Conservation (phyloP, 139 green algal genomes). For the Chlorella vulgaris region DNA sequence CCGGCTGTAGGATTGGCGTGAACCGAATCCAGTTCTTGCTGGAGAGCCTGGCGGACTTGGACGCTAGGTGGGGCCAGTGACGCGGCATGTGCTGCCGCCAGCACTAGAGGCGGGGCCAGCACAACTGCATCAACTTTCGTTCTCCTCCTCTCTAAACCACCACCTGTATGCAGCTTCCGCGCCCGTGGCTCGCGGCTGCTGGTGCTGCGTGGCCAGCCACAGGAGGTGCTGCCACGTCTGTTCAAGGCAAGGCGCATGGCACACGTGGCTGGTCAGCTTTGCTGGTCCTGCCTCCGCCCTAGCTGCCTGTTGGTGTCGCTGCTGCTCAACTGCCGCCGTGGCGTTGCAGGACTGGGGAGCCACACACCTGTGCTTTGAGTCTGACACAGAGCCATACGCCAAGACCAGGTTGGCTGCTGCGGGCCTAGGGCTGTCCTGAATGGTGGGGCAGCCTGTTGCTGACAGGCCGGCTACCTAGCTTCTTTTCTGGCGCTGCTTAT, state of each 20-base stretch:
- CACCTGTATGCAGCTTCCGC: slow-evolving; percentile 51
- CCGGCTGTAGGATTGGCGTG: slow-evolving; percentile 70
- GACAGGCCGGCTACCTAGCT: neutral
- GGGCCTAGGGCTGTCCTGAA: no score
- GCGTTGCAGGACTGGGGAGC: slow-evolving; percentile 62
- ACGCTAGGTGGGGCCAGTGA: slow-evolving; percentile 54
- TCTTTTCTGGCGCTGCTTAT: neutral
- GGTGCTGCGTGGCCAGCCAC: slow-evolving; percentile 77
- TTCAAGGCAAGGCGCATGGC: slow-evolving; percentile 63
- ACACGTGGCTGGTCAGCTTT: no score
- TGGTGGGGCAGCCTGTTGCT: neutral
- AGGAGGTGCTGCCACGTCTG: slow-evolving; percentile 69
- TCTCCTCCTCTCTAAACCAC: no score
- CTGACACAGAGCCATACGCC: slow-evolving; percentile 65
- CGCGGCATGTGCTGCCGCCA: no score
- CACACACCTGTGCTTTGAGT: slow-evolving; percentile 79
- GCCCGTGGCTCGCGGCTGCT: slow-evolving; percentile 67
- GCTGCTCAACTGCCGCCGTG: no score
- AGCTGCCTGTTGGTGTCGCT: no score
- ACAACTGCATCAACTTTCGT: no score
- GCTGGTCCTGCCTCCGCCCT: no score
- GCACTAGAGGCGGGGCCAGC: no score
- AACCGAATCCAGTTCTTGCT: slow-evolving; percentile 90
- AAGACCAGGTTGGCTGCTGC: slow-evolving; percentile 4
- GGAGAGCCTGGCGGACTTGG: slow-evolving; percentile 79